phyloP scores from a whole-genome alignment of 805 yeast species.

The Maudiozyma barnettii region DNA sequence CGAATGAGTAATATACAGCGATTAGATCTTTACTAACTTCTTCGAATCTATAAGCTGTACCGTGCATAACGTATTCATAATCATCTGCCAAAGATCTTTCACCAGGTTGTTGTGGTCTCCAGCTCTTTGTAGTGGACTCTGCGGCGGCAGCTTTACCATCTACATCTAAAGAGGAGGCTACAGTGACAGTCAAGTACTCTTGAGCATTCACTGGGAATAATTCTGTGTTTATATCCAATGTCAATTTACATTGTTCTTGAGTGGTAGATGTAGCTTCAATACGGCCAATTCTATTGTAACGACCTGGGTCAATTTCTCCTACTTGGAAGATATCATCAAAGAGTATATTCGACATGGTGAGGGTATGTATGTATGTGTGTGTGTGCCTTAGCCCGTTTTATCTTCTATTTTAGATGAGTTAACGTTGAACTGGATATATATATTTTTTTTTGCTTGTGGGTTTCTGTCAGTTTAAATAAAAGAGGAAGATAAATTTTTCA shows the following conservation, averaged over 20 bases:
- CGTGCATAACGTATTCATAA: constrained; percentile 96
- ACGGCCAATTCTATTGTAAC: constrained; percentile 88
- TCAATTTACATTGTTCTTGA: constrained; percentile 56
- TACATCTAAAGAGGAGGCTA: constrained; percentile 63
- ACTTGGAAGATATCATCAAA: constrained; percentile 90
- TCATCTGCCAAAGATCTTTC: constrained; percentile 90
- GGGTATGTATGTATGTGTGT: not conserved
- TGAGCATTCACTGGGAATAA: constrained; percentile 72
- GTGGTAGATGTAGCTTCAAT: constrained; percentile 82
- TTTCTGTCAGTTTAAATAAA: too few species aligned
- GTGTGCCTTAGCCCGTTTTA: too few species aligned
- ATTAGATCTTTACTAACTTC: constrained; percentile 60
- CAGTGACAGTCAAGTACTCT: constrained; percentile 74
- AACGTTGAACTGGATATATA: too few species aligned
- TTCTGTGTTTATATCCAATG: constrained; percentile 85
- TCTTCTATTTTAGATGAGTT: too few species aligned
- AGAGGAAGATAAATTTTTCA: too few species aligned
- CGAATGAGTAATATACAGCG: constrained; percentile 89
- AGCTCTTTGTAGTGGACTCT: constrained; percentile 26
- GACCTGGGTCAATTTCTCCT: constrained; percentile 73
- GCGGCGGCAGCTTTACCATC: constrained; percentile 41
- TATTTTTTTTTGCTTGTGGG: too few species aligned
- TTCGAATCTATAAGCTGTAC: constrained; percentile 93
- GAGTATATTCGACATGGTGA: constrained; percentile 52
- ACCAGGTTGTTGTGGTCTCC: constrained; percentile 61